Evolutionary conservation across 192 early-diverging fungal species (phyloP).

Genomic region (Fimicolochytrium jonesii): DNA sequence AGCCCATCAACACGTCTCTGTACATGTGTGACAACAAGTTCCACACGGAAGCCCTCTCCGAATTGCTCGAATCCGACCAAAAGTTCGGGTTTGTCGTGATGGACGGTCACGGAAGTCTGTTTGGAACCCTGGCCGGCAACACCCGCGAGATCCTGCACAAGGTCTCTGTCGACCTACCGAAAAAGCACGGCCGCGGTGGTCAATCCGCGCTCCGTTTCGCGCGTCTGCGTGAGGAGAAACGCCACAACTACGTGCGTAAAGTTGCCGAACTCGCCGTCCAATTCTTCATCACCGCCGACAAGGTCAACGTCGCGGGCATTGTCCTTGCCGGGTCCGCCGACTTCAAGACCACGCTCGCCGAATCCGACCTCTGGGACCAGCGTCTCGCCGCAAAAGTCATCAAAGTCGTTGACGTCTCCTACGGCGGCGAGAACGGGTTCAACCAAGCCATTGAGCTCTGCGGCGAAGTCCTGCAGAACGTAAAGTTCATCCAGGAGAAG

Average conservation of each 20-base stretch:
- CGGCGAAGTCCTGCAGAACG: constrained; percentile 86
- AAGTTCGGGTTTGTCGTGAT: constrained; percentile 98
- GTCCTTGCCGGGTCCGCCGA: constrained; percentile 98
- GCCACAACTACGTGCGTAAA: constrained; percentile 98
- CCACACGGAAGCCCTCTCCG: constrained; percentile 89
- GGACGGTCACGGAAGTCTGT: constrained; percentile 97
- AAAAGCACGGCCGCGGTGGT: constrained; percentile 99
- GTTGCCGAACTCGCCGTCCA: constrained; percentile 95
- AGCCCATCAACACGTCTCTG: constrained; percentile 97
- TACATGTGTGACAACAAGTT: constrained; percentile 96
- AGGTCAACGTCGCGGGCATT: constrained; percentile 80
- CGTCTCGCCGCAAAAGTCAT: constrained; percentile 85
- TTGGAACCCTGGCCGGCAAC: constrained; percentile 92
- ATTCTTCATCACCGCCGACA: constrained; percentile 92
- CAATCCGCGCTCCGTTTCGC: constrained; percentile 99
- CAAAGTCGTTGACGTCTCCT: constrained; percentile 95
- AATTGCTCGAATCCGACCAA: constrained; percentile 90
- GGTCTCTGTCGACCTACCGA: constrained; percentile 94
- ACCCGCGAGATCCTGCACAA: constrained; percentile 91
- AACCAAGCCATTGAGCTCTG: constrained; percentile 95
- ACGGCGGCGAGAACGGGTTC: constrained; percentile 99
- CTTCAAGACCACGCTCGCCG: constrained; percentile 94
- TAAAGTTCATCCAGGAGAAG: constrained; percentile 99
- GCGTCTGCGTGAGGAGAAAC: constrained; percentile 97
- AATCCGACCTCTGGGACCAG: constrained; percentile 95